Conservation (phyloP, 768 basidiomycete genomes). For the Termitomyces sp. region DNA sequence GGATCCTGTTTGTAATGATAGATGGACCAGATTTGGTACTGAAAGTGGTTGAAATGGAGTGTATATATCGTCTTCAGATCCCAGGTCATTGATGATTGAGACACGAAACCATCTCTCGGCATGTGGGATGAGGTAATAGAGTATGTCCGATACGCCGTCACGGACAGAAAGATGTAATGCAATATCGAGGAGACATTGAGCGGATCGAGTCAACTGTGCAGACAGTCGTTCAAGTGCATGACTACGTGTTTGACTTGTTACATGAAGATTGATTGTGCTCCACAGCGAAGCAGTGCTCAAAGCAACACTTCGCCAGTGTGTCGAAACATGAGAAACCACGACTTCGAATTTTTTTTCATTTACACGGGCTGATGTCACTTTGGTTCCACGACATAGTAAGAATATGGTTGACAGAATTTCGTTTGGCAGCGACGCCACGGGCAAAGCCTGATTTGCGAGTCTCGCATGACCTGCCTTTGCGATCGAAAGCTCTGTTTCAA, state of each 20-base stretch:
- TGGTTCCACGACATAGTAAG: constrained; percentile 22
- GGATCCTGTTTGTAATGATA: constrained; percentile 30
- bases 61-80: constrained; percentile 20
- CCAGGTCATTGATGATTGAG: constrained; percentile 21
- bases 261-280: constrained; percentile 29
- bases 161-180: constrained; percentile 20
- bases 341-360: constrained; percentile 29
- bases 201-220: constrained; percentile 32
- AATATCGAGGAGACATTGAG: constrained; percentile 30
- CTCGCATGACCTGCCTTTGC: constrained; percentile 26
- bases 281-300: constrained; percentile 37
- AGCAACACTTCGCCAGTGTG: constrained; percentile 35
- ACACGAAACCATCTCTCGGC: constrained; percentile 34
- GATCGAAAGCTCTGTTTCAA: constrained; percentile 25
- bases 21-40: constrained; percentile 30
- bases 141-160: constrained; percentile 19
- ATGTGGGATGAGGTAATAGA: constrained; percentile 26
- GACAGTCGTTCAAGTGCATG: constrained; percentile 22
- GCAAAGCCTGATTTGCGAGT: constrained; percentile 27
- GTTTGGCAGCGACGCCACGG: constrained; percentile 30
- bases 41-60: constrained; percentile 18
- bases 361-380: neutral
- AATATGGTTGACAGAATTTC: constrained; percentile 37
- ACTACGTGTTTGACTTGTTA: constrained; percentile 16
- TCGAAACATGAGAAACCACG: constrained; percentile 38